Base-by-base conservation (phyloP, 306 rosid genomes). In the Cucumis hystrix region DNA sequence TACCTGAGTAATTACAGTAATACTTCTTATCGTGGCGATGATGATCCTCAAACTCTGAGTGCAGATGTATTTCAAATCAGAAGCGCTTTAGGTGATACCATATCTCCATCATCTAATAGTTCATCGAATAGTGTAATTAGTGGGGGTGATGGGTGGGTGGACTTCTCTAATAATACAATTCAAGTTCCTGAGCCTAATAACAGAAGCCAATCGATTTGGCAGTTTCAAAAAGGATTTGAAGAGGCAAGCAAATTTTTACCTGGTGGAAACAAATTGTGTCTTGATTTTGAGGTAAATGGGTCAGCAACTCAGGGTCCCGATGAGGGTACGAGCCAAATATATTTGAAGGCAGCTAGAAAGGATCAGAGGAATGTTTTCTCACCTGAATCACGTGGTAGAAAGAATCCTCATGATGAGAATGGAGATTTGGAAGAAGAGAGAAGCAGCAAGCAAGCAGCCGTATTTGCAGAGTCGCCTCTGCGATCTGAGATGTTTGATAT, bases 191-290 rank as follows among this genome's bases (percentile, higher is more conserved):
- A 89, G 86, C 57, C 74, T 66, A 84, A 71, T 59, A 80, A 86
- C 4, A 91, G 91, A 82, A 88, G 60, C 82, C 99, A 82, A 81
- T 87, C 98, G 40, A 79, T 91, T 83, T 86, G 87, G 85, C 98
- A 96, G 75, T 92, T 92, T 80, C 88, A 81, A 45, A 92, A 86
- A 83, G 99, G 99, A 47, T 86, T 92, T 43, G 96, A 96, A 83
- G 99, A 89, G 84, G 97, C 96, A 75, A 84, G 78, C 59, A 92
- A 84, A 83, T 96, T 96, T 90, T 93, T 96, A 71, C 96, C 97
- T 6, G 75, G 79, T 77, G 89, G 78, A 65, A 87, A 86, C 57
- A 87, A 70, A 0, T 49, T 95, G 76, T 85, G 89, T 84, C 78
- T 77, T 56, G 83, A 82, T 78, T 66, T 84, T 18, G 87, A 77